phyloP scores from a whole-genome alignment of 2,329 filamentous ascomycete genomes.

The Cytospora chrysosperma region DNA sequence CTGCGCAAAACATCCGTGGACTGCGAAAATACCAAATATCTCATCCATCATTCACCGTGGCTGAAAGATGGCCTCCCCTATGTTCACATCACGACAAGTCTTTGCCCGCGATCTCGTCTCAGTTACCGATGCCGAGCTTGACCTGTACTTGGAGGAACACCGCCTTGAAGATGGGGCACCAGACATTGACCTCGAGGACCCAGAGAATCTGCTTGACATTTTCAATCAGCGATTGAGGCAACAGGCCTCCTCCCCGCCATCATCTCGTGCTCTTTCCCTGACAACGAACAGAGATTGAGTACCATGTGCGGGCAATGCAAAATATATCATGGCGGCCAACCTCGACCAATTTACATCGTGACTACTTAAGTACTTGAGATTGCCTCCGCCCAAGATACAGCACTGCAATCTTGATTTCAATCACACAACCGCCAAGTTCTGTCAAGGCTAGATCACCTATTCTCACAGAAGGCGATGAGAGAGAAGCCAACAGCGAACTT shows the following conservation, averaged over 20 bases:
- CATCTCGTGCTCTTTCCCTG: not conserved
- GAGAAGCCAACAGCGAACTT: no score
- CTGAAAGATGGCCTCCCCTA: not conserved
- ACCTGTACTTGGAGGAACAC: no score
- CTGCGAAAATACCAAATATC: no score
- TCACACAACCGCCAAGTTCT: no score
- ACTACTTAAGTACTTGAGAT: conserved; percentile 3
- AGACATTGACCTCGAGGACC: conserved; percentile 2
- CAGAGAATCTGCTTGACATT: not conserved
- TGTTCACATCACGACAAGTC: not conserved
- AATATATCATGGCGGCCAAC: not conserved
- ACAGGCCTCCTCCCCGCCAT: no score
- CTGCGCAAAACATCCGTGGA: no score
- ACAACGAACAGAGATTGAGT: conserved; percentile 5
- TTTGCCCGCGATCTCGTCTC: not conserved
- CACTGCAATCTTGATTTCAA: no score
- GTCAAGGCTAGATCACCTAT: no score
- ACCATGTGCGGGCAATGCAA: not conserved
- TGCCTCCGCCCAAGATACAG: not conserved
- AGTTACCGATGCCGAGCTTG: conserved; percentile 1
- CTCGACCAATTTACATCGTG: not conserved
- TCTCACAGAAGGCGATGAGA: no score
- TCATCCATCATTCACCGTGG: not conserved
- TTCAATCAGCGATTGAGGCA: conserved; percentile 1
- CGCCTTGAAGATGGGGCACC: not conserved